Conservation (phyloP, 2,329 filamentous ascomycete species). For the Colletotrichum sidae region DNA sequence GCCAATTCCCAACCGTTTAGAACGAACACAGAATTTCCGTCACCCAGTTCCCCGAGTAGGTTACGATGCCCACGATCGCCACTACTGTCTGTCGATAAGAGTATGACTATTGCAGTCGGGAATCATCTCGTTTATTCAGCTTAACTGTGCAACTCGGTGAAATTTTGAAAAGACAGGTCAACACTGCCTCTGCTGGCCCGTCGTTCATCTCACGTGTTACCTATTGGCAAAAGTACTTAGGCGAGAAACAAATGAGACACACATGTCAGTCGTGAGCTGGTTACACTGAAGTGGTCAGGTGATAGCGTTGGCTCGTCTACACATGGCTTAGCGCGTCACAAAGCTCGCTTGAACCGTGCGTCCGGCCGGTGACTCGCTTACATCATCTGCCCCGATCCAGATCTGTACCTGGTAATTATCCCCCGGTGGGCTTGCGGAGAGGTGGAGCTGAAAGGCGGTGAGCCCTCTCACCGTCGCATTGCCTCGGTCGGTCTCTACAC, state of each 20-base stretch:
- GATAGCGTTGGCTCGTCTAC: conserved; percentile 3
- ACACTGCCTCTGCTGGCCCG: too few species aligned
- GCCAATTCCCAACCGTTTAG: conserved; percentile 31
- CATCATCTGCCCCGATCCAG: conserved; percentile 21
- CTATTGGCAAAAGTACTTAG: neutral
- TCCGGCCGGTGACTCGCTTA: conserved; percentile 21
- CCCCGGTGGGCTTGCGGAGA: neutral
- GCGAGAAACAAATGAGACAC: neutral
- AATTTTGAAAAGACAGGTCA: too few species aligned
- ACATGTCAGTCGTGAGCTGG: neutral
- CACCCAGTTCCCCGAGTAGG: too few species aligned
- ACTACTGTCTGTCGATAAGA: neutral
- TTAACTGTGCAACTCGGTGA: too few species aligned
- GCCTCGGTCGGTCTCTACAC: neutral
- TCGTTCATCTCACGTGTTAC: too few species aligned
- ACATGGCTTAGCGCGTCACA: conserved; percentile 1
- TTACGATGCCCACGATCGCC: too few species aligned
- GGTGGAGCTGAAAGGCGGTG: conserved; percentile 28
- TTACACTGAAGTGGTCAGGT: conserved; percentile 19
- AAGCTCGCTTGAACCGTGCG: conserved; percentile 14
- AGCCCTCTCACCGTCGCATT: too few species aligned
- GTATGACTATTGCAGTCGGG: too few species aligned
- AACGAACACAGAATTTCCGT: neutral
- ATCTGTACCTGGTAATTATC: neutral
- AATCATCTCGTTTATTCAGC: too few species aligned